A percentile compares a stretch with the other conserved stretches of the same genome.
phyloP scores from a whole-genome alignment of 371 early-diverging fungal species.

The Gilbertella persicaria region DNA sequence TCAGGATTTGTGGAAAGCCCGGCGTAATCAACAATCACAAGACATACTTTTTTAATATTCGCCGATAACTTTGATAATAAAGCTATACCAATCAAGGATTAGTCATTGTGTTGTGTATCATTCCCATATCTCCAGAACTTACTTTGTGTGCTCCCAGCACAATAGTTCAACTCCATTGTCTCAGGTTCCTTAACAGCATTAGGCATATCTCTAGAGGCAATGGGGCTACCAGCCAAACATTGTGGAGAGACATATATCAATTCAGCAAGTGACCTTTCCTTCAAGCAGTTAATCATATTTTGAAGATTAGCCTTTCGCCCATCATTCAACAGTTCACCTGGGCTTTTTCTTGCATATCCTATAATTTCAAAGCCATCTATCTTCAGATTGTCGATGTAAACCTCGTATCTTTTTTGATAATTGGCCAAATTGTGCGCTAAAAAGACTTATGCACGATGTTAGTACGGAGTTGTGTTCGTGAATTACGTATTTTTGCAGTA shows the following conservation, averaged over 20 bases:
- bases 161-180: constrained; percentile 9
- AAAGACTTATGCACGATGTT: constrained; percentile 11
- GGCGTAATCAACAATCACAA: no score
- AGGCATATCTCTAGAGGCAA: constrained; percentile 12
- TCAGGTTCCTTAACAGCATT: constrained; percentile 7
- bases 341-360: constrained; percentile 18
- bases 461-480: constrained; percentile 8
- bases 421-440: constrained; percentile 11
- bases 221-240: constrained; percentile 11
- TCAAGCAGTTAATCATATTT: constrained; percentile 9
- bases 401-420: constrained; percentile 13
- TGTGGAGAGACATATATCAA: constrained; percentile 7
- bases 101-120: constrained; percentile 11
- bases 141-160: constrained; percentile 13
- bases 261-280: constrained; percentile 11
- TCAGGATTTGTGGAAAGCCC: no score
- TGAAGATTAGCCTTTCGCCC: constrained; percentile 8
- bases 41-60: constrained; percentile 10
- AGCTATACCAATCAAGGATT: constrained; percentile 11
- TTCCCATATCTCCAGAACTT: constrained; percentile 16
- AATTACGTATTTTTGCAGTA: constrained; percentile 8
- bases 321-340: constrained; percentile 9
- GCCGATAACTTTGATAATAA: constrained; percentile 9
- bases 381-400: constrained; percentile 9
- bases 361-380: constrained; percentile 17